Evolutionary conservation across 768 basidiomycete genomes (phyloP), one percentile per base, ranked within the genome.

Genomic region (Mrakia hoshinonis): DNA sequence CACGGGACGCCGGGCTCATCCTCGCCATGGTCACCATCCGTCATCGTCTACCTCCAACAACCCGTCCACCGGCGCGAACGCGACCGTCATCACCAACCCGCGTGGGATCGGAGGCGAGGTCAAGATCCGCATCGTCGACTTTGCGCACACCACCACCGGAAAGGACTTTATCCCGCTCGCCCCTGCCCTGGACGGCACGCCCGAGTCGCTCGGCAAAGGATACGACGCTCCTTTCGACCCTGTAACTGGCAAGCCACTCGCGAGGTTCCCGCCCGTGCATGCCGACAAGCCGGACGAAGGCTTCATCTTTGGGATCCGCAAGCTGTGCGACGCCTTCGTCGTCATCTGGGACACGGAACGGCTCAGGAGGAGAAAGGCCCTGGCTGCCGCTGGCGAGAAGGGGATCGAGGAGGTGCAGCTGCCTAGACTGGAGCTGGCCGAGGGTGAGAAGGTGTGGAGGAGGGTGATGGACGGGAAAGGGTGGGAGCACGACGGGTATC

Each of bases 121-220:
- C 72, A 92, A 91, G 77, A 90, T 99, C 73, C 91, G 94, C 46
- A 87, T 99, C 65, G 96, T 99, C 68, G 96, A 99, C 80, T 99
- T 99, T 81, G 96, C 95, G 15, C 95, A 97, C 78, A 97, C 96
- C 65, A 97, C 93, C 11, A 97, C 94, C 1, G 96, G 96, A 15
- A 84, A 84, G 29, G 96, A 99, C 79, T 98, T 91, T 85, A 80
- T 90, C 52, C 84, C 87, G 13, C 84, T 85, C 77, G 46, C 82
- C 81, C 70, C 80, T 79, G 46, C 72, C 75, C 51, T 75, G 79
- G 38, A 77, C 82, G 71, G 74, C 29, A 74, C 74, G 66, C 55
- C 66, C 74, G 81, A 83, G 58, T 82, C 82, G 69, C 79, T 80
- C 72, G 85, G 85, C 74, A 88, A 87, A 77, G 91, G 89, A 9